Evolutionary conservation across 768 basidiomycete genomes (phyloP), one percentile per base, ranked within the genome.

Genomic region (Tricholoma terreum): DNA sequence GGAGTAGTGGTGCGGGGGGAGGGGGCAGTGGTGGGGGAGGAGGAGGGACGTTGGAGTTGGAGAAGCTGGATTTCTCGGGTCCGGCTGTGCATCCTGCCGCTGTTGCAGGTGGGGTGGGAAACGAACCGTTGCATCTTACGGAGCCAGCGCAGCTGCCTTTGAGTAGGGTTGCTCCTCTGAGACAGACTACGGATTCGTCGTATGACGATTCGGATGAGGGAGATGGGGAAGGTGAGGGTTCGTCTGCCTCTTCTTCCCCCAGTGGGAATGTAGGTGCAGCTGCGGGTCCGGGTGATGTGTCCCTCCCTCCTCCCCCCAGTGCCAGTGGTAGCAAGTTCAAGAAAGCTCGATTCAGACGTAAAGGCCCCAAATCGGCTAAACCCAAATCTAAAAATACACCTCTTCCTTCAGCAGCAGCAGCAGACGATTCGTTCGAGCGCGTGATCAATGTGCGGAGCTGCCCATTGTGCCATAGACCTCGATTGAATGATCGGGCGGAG

Each of bases 371-470:
- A 43, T 58, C 56, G 4, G 52, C 61, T 12, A 64, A 59, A 49
- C 57, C 60, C 43, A 55, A 57, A 43, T 63, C 55, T 52, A 57
- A 27, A 34, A 63, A 62, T 1, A 48, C 58, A 12, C 56, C 63
- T 0, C 38, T 43, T 52, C 54, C 43, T 22, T 57, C 54, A 8
- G 52, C 61, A 0, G 38, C 61, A 15, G 35, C 58, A 4, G 58
- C 57, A 12, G 68, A 71, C 11, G 77, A 80, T 11, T 64, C 75
- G 6, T 74, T 87, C 50, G 92, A 98, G 70, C 83, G 94, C 6
- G 86, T 99, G 27, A 95, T 98, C 77, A 98, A 98, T 68, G 85
- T 99, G 63, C 90, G 90, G 78, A 89, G 84, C 55, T 99, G 96
- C 68, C 96, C 96, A 0, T 70, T 99, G 43, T 99, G 96, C 67